Conservation (phyloP, 2,329 filamentous ascomycete genomes). For the Xylaria sp. region DNA sequence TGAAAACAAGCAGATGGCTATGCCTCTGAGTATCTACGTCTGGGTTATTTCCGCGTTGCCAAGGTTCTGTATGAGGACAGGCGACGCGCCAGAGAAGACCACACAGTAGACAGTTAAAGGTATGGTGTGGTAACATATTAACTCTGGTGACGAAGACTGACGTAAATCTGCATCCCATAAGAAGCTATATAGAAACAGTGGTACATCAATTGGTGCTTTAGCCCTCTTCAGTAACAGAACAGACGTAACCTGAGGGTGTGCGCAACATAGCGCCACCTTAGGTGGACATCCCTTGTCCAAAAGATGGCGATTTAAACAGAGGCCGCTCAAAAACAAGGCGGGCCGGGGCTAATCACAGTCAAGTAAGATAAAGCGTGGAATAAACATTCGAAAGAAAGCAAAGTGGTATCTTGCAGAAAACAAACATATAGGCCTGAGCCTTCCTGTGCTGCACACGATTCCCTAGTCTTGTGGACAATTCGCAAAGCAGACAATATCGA, state of each 20-base stretch:
- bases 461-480: conserved; percentile 26
- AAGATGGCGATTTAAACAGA: conserved; percentile 6
- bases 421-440: conserved; percentile 40
- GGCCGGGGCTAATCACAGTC: conserved; percentile 16
- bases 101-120: background rate
- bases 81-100: background rate
- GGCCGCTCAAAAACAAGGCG: conserved; percentile 6
- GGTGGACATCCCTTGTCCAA: conserved; percentile 31
- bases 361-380: conserved; percentile 17
- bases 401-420: conserved; percentile 47
- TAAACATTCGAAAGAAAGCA: conserved; percentile 34
- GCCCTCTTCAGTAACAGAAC: conserved; percentile 5
- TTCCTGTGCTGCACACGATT: conserved; percentile 35
- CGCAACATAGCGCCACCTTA: conserved; percentile 1
- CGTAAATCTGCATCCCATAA: conserved; percentile 14
- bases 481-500: conserved; percentile 30
- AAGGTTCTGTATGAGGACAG: background rate
- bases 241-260: background rate
- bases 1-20: conserved; percentile 1
- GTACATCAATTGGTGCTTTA: conserved; percentile 21
- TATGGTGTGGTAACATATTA: conserved; percentile 5
- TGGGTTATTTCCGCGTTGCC: conserved; percentile 9
- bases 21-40: background rate
- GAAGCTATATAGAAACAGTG: conserved; percentile 28
- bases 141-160: conserved; percentile 1